A percentile compares a stretch with the other conserved stretches of the same genome.
Evolutionary conservation across 495 filamentous ascomycete species (phyloP).

Genomic region (Aspergillus hancockii): DNA sequence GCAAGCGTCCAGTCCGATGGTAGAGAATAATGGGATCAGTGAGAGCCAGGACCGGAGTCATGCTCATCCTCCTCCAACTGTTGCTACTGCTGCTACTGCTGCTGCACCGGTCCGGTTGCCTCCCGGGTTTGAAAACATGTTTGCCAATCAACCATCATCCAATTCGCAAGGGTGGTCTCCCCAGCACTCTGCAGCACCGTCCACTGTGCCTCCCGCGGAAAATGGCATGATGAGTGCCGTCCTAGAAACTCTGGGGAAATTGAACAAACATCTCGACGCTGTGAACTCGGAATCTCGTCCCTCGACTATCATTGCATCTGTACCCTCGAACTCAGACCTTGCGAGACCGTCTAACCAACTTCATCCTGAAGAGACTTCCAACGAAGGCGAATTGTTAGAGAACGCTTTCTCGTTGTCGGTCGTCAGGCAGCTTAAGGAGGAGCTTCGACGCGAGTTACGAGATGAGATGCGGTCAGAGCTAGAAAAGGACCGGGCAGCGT

Average conservation of each 20-base stretch:
- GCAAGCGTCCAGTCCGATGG: constrained; percentile 11
- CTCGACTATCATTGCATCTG: constrained; percentile 26
- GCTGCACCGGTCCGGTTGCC: constrained; percentile 29
- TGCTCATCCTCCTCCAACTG: background rate
- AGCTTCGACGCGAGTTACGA: constrained; percentile 38
- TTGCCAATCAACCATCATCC: constrained; percentile 20
- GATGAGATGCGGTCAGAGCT: constrained; percentile 34
- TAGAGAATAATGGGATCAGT: background rate
- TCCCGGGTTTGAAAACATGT: constrained; percentile 43
- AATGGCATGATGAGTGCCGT: constrained; percentile 34
- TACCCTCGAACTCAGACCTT: constrained; percentile 13
- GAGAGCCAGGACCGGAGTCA: background rate
- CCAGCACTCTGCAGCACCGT: background rate
- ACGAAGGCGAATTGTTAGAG: constrained; percentile 2
- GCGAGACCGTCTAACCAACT: background rate
- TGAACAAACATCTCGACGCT: constrained; percentile 42
- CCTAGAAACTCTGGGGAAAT: constrained; percentile 38
- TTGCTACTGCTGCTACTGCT: constrained; percentile 12
- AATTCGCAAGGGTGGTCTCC: background rate
- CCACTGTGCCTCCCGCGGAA: constrained; percentile 14
- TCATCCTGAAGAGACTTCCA: background rate
- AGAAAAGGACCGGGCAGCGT: constrained; percentile 32
- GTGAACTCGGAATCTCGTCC: constrained; percentile 20
- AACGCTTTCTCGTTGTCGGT: background rate
- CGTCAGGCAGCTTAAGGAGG: constrained; percentile 31